These are phyloP conservation scores for Glycine tomentella DNA, from an alignment of 306 rosid species.

Conservation along the genomic window DNA sequence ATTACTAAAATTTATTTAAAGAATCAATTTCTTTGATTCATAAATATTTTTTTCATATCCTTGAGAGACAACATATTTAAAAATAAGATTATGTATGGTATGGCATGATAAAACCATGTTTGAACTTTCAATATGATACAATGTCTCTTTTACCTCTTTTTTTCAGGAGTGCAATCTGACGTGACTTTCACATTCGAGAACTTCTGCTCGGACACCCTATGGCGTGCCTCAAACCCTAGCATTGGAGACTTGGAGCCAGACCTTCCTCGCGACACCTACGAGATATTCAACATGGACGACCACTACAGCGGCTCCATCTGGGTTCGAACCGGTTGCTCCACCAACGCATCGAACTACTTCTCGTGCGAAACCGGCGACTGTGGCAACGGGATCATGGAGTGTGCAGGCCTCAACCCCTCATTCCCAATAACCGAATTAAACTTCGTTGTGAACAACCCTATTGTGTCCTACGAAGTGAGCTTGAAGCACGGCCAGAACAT, in stretches of 20 bases:
- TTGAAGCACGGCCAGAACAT: conserved; percentile 55
- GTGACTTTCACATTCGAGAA: conserved; percentile 51
- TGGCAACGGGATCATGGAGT: background rate
- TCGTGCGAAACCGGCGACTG: conserved; percentile 70
- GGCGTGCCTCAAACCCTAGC: conserved; percentile 59
- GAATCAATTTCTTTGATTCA: too few species aligned
- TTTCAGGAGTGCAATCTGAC: conserved; percentile 41
- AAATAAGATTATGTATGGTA: too few species aligned
- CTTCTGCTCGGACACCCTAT: conserved; percentile 48
- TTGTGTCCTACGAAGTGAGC: conserved; percentile 54
- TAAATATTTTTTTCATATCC: too few species aligned
- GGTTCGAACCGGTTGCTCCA: conserved; percentile 61
- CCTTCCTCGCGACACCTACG: background rate
- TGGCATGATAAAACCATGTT: too few species aligned
- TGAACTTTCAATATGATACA: too few species aligned
- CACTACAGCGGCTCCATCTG: conserved; percentile 60
- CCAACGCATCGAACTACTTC: conserved; percentile 33
- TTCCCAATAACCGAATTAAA: conserved; percentile 46
- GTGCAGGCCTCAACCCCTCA: conserved; percentile 42
- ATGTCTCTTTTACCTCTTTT: too few species aligned
- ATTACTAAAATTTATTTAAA: too few species aligned
- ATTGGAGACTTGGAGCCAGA: conserved; percentile 42
- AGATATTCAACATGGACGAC: conserved; percentile 48
- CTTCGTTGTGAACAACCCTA: conserved; percentile 22
- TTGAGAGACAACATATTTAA: too few species aligned